Base-by-base conservation (phyloP, 78 protist species). In the Reticulomyxa filosa region DNA sequence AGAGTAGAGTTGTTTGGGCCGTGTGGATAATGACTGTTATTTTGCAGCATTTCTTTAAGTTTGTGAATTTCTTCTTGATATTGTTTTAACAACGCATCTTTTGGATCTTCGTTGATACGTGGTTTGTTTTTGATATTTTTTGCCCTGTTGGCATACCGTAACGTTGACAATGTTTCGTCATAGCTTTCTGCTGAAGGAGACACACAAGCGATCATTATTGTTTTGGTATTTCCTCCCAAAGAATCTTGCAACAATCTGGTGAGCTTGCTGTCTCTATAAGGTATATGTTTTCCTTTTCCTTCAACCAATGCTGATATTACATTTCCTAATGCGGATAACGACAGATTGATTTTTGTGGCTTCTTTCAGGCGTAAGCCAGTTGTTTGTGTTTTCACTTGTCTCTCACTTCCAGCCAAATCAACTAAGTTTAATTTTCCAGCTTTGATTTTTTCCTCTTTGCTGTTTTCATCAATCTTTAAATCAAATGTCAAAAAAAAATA, bases 321-420 rank as follows among this genome's bases (percentile, higher is more conserved):
- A 55, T 55, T 55, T 55, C 59, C 59, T 11, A 55, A 33, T 22
- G 59, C 59, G 10, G 59, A 55, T 10, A 55, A 33, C 32, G 59
- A 55, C 13, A 55, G 59, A 55, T 55, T 55, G 13, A 55, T 55
- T 22, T 55, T 55, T 22, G 10, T 55, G 8, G 59, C 59, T 11
- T 55, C 59, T 22, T 8, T 55, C 11, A 55, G 59, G 30, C 59
- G 59, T 22, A 55, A 10, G 26, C 59, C 59, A 29, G 26, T 17
- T 74, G 69, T 2, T 63, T 36, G 38, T 5, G 70, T 46, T 8
- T 3, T 4, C 11, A 27, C n/a, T 6, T 80, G 86, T 13, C 91
- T 57, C 62, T 86, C 93, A 0, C 83, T 77, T 1, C 96, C 96
- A 5, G 96, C 96, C 0, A 90, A 72, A 62, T 90, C 96, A 34